Base-by-base conservation (phyloP, 176 grass and related monocot species). In the Zea luxurians region DNA sequence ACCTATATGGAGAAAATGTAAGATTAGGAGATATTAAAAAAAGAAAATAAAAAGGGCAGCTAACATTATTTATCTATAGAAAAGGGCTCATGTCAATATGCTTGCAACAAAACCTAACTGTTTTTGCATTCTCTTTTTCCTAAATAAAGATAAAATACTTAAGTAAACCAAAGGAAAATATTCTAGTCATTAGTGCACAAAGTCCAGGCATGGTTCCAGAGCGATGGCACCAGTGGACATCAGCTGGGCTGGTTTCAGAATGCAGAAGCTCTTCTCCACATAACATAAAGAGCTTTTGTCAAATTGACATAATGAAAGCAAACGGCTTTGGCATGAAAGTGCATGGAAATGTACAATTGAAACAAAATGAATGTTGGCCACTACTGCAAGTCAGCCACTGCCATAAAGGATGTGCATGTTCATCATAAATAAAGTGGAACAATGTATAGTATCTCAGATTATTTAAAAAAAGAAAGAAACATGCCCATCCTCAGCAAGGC, bases 1-100 rank as follows among this genome's bases (percentile, higher is more conserved):
- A 99, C 96, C 96, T 99, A 75, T 50, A 80, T 6, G 8, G 21
- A 79, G 20, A 55, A 75, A 59, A 49, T n/a, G 16, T 45, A 82
- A 46, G 65, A 43, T 83, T 76, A 79, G 37, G 64, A 40, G 10
- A 55, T 44, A 46, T 65, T 70, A 6, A 13, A 3, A 58, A 2
- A 42, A 27, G 27, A 45, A 45, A 57, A 69, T 4, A 69, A 37
- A 12, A 52, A 21, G 69, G 60, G 49, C 1, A 77, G 2, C 7
- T 63, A 34, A 50, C 55, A 59, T 59, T 59, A 21, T 59, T 59
- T 60, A 13, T 3, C 40, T 15, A 21, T 15, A 80, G 44, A 68
- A 7, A 59, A 83, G 36, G 48, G 43, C 13, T 38, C 15, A 44
- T 37, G 40, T 74, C 42, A 76, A 89, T 65, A 76, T 68, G 75